A percentile compares a stretch with the other conserved stretches of the same genome.
Evolutionary conservation across 192 early-diverging fungal genomes (phyloP).

Genomic region (Mortierella alpina): DNA sequence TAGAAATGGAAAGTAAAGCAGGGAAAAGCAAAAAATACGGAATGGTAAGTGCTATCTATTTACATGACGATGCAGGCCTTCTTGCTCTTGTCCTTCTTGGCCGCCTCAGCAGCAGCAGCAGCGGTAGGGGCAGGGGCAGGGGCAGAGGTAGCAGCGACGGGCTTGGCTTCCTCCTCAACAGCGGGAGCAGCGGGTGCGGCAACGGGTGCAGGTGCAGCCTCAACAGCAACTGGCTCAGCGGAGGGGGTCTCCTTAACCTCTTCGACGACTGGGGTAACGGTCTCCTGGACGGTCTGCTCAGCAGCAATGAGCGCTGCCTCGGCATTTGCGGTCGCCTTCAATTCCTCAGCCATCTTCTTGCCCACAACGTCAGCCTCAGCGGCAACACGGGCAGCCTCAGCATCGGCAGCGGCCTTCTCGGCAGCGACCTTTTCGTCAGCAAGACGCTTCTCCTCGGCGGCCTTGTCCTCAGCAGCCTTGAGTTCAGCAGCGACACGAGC

Average conservation of each 20-base stretch:
- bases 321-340: slow-evolving; percentile 3
- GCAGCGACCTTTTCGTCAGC: slow-evolving; percentile 6
- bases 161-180: slow-evolving; percentile 9
- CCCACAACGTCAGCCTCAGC: neutral
- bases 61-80: slow-evolving; percentile 53
- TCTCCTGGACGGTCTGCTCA: neutral
- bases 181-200: slow-evolving; percentile 1
- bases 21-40: too few species aligned
- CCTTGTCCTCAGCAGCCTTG: neutral
- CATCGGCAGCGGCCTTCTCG: slow-evolving; percentile 1
- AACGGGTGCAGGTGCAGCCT: neutral
- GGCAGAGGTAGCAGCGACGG: neutral
- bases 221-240: neutral
- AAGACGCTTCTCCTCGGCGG: slow-evolving; percentile 3
- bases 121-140: too few species aligned
- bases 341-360: neutral
- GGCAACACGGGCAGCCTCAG: neutral
- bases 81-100: slow-evolving; percentile 41
- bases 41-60: neutral
- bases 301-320: slow-evolving; percentile 1
- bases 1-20: neutral
- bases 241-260: slow-evolving; percentile 6
- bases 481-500: neutral
- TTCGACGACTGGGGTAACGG: neutral
- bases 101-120: too few species aligned